Percentiles rank a stretch among this genome's conserved stretches.
Conservation (phyloP, 805 yeast genomes). For the Groenewaldozyma tartarivorans region DNA sequence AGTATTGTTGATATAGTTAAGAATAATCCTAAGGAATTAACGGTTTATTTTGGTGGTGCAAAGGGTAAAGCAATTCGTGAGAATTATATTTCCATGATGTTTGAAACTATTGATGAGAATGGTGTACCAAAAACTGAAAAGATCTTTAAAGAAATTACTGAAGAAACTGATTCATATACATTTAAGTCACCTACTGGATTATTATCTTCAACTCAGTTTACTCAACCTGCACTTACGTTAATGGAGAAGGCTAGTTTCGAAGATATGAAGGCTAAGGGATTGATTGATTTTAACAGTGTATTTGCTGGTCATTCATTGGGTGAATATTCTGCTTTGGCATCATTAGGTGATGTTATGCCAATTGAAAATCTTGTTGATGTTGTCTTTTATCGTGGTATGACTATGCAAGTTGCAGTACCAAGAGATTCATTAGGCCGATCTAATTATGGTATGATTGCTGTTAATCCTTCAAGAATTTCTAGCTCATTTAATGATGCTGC, state of each 20-base stretch:
- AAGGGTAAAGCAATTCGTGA: conserved; percentile 91
- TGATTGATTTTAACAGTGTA: conserved; percentile 85
- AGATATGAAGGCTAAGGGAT: conserved; percentile 92
- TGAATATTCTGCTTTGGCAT: conserved; percentile 95
- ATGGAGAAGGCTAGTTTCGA: conserved; percentile 99
- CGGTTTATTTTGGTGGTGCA: conserved; percentile 96
- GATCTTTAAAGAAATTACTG: conserved; percentile 87
- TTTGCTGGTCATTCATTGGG: conserved; percentile 99
- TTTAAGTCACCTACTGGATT: conserved; percentile 91
- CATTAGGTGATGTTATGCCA: conserved; percentile 97
- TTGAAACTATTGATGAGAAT: conserved; percentile 82
- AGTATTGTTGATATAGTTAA: conserved; percentile 91
- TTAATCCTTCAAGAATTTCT: conserved; percentile 89
- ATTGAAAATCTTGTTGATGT: conserved; percentile 94
- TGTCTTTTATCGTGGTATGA: conserved; percentile 99
- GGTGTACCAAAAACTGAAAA: conserved; percentile 83
- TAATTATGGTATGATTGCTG: conserved; percentile 98
- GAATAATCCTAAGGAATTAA: conserved; percentile 91
- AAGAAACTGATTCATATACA: conserved; percentile 72
- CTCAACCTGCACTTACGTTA: conserved; percentile 97
- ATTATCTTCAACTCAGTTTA: conserved; percentile 95
- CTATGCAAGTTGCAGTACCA: conserved; percentile 99
- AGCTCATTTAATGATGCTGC: conserved; percentile 89
- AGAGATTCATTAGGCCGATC: conserved; percentile 93
- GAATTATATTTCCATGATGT: conserved; percentile 94